Conservation (phyloP, 495 filamentous ascomycete genomes). For the Cairneyella variabilis region DNA sequence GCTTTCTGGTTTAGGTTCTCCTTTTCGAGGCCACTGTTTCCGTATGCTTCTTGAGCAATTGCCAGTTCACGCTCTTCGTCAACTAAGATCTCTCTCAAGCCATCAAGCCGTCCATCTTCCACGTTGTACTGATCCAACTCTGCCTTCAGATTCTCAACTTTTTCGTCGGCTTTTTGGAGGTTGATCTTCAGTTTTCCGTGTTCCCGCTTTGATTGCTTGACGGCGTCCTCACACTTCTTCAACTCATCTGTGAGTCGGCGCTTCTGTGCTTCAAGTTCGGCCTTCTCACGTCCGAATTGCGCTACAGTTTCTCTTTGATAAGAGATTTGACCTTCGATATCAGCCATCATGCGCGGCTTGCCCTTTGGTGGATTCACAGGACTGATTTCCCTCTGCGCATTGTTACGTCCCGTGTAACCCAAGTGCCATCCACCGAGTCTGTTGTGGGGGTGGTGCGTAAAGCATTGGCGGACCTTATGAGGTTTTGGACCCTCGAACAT, state of each 20-base stretch:
- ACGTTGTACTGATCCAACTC: conserved; percentile 56
- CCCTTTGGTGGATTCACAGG: conserved; percentile 21
- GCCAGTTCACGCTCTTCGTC: conserved; percentile 48
- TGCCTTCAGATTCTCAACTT: conserved; percentile 52
- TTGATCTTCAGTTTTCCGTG: conserved; percentile 48
- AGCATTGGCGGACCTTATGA: conserved; percentile 69
- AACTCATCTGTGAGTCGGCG: conserved; percentile 17
- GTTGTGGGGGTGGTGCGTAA: conserved; percentile 54
- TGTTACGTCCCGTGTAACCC: conserved; percentile 37
- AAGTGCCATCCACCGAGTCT: conserved; percentile 62
- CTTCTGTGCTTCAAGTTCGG: conserved; percentile 16
- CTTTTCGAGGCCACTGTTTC: conserved; percentile 50
- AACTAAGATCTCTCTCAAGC: conserved; percentile 37
- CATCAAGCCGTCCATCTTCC: conserved; percentile 59
- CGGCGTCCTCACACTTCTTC: conserved; percentile 29
- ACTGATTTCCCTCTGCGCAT: conserved; percentile 13
- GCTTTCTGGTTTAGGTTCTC: conserved; percentile 42
- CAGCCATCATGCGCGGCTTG: conserved; percentile 74
- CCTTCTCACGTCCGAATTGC: conserved; percentile 39
- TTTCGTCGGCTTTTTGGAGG: conserved; percentile 54
- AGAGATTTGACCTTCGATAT: conserved; percentile 63
- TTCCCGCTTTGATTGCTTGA: conserved; percentile 38
- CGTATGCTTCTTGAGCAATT: conserved; percentile 41
- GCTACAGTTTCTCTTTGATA: conserved; percentile 39
- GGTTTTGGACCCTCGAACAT: conserved; percentile 63